phyloP scores from a whole-genome alignment of 2,329 filamentous ascomycete genomes.

The Atkinsonella texensis region DNA sequence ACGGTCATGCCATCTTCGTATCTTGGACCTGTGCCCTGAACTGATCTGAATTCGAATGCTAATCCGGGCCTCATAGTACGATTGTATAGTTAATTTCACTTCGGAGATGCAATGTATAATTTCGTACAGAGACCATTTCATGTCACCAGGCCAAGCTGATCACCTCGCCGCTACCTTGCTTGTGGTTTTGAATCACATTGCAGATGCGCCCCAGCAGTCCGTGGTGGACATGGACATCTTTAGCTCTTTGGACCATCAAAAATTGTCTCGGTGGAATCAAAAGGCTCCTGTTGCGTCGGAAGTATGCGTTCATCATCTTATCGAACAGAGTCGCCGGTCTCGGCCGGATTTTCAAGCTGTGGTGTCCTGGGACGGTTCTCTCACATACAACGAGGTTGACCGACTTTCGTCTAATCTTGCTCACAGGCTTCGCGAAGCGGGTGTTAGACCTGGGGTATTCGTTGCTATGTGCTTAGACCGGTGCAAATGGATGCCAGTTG shows the following conservation, averaged over 20 bases:
- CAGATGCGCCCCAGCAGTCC: background rate
- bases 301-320: background rate
- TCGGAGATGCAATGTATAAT: background rate
- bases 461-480: slow-evolving; percentile 19
- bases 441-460: slow-evolving; percentile 1
- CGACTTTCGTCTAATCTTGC: slow-evolving; percentile 1
- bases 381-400: slow-evolving; percentile 5
- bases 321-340: background rate
- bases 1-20: background rate
- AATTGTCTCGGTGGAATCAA: background rate
- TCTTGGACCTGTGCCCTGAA: background rate
- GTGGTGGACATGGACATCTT: background rate
- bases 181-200: background rate
- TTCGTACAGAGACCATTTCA: background rate
- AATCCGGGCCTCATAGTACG: background rate
- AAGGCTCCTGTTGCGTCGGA: background rate
- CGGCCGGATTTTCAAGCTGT: slow-evolving; percentile 1
- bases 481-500: slow-evolving; percentile 9
- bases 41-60: background rate
- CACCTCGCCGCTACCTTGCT: background rate
- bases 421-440: background rate
- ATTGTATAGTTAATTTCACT: background rate
- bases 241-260: background rate
- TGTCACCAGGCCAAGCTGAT: background rate
- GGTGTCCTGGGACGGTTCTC: slow-evolving; percentile 4